Base-by-base conservation (phyloP, 768 basidiomycete genomes). In the Coprinopsis cinerea region DNA sequence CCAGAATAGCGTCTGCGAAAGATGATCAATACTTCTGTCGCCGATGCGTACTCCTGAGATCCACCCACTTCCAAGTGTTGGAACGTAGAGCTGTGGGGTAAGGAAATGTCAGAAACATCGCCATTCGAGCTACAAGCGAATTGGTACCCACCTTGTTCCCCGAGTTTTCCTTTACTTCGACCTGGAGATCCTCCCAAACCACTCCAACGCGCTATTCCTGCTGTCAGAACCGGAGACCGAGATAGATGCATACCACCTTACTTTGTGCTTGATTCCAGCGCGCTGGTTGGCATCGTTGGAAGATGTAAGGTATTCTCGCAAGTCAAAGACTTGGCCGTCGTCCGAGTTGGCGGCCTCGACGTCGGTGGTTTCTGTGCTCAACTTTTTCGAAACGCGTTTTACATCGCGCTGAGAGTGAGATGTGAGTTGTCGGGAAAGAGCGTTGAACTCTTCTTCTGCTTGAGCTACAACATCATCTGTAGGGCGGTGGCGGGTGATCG, bases 221-320 rank as follows among this genome's bases (percentile, higher is more conserved):
- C 27, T 10, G 27, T 37, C n/a, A 49, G 14, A 24, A 15, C 28
- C n/a, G 34, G 7, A 23, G n/a, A 50, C 24, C 11, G 11, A 17
- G 25, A 35, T 43, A 23, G 26, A 18, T 1, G 47, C 14, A 50
- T 37, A 15, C n/a, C n/a, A 23, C 36, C 37, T 7, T 25, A 71
- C 75, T 59, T 88, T 88, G 57, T 83, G 81, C 51, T 76, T 77
- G 41, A 87, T 82, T 14, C 85, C 85, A 1, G 82, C 83, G 17
- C 64, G 60, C 48, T 85, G 76, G 44, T 79, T 74, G 1, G 80
- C 79, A 56, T 85, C 83, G 59, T 83, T 85, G 13, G 78, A 82
- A 6, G 78, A 78, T 2, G 78, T 67, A 25, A 88, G 71, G 56
- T 85, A 88, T 51, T 85, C 83, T 14, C 75, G 76, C 17, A 88